Conservation (phyloP, 192 early-diverging fungal genomes). For the Diversispora epigaea region DNA sequence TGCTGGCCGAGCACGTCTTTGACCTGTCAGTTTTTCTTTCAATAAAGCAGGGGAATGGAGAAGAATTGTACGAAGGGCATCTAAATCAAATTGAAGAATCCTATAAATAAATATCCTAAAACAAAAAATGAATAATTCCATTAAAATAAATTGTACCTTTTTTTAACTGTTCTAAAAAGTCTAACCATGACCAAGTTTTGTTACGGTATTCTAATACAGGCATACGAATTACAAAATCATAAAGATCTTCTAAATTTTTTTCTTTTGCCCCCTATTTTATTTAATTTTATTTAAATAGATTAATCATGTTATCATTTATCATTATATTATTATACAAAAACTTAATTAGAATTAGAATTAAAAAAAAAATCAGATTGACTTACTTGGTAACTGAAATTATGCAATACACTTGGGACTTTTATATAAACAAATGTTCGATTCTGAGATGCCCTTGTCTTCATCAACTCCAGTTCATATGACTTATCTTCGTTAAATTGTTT, state of each 20-base stretch:
- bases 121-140: neutral
- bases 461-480: constrained; percentile 66
- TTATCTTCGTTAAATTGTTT: neutral
- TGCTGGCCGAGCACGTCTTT: too few species aligned
- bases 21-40: too few species aligned
- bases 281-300: too few species aligned
- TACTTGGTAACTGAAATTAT: constrained; percentile 84
- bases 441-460: constrained; percentile 81
- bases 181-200: constrained; percentile 79
- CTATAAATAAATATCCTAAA: too few species aligned
- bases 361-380: constrained; percentile 2
- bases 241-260: constrained; percentile 75
- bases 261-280: constrained; percentile 65
- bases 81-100: too few species aligned
- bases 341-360: neutral
- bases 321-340: neutral
- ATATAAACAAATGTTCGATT: constrained; percentile 91
- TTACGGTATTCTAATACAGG: constrained; percentile 80
- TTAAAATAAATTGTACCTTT: constrained; percentile 49
- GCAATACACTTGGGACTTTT: constrained; percentile 78
- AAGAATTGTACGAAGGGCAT: too few species aligned
- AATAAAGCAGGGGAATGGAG: too few species aligned
- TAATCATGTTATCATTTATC: too few species aligned
- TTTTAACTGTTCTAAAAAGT: constrained; percentile 66
- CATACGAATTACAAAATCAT: constrained; percentile 69